Evolutionary conservation across 2,329 filamentous ascomycete species (phyloP).

Genomic region (Thyridium curvatum): DNA sequence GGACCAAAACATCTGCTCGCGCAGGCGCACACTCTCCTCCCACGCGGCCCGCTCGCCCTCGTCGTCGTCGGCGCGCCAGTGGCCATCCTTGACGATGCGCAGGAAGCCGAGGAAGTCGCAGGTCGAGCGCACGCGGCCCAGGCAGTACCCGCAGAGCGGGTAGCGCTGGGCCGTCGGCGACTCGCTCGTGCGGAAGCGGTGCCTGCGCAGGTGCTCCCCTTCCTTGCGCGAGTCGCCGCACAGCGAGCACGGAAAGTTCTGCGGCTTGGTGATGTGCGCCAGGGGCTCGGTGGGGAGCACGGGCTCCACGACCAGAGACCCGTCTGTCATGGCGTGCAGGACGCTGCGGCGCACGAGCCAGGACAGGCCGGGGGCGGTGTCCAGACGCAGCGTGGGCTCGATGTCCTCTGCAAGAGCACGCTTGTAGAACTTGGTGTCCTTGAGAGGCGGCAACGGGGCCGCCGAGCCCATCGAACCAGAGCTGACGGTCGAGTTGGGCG

Average conservation of each 20-base stretch:
- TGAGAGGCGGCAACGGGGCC: conserved; percentile 55
- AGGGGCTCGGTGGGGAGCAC: conserved; percentile 49
- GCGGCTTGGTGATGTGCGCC: conserved; percentile 43
- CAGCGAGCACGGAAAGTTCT: conserved; percentile 68
- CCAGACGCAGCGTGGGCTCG: conserved; percentile 85
- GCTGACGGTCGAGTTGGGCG: conserved; percentile 46
- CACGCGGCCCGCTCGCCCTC: conserved; percentile 84
- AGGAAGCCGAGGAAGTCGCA: conserved; percentile 93
- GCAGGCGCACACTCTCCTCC: conserved; percentile 85
- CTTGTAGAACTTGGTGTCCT: conserved; percentile 93
- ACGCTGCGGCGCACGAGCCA: conserved; percentile 89
- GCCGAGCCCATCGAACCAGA: conserved; percentile 21
- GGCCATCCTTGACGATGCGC: conserved; percentile 84
- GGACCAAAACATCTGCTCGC: conserved; percentile 97
- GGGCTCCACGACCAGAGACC: conserved; percentile 83
- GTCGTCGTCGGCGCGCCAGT: conserved; percentile 77
- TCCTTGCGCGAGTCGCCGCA: conserved; percentile 80
- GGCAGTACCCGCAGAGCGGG: conserved; percentile 83
- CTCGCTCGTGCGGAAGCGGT: conserved; percentile 86
- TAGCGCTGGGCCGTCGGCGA: conserved; percentile 82
- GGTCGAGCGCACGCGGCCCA: conserved; percentile 74
- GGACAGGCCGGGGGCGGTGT: conserved; percentile 82
- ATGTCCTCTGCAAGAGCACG: conserved; percentile 83
- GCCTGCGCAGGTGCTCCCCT: conserved; percentile 65
- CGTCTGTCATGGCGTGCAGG: conserved; percentile 74